phyloP scores from a whole-genome alignment of 2,329 filamentous ascomycete species.

The Capronia epimyces region DNA sequence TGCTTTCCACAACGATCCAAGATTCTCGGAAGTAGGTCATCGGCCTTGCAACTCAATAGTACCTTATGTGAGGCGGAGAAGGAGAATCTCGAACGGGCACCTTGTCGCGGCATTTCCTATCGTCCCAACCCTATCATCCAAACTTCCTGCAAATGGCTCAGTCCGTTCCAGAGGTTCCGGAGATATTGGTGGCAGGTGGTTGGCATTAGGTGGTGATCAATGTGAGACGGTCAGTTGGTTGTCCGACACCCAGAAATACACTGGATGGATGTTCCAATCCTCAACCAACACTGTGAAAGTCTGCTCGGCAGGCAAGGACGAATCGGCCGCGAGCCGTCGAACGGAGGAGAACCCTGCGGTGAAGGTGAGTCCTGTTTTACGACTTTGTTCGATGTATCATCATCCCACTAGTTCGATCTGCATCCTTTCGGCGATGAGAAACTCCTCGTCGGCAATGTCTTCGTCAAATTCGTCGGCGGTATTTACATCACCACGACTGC shows the following conservation, averaged over 20 bases:
- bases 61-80: slow-evolving; percentile 31
- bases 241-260: slow-evolving; percentile 10
- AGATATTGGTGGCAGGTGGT: slow-evolving; percentile 5
- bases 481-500: slow-evolving; percentile 20
- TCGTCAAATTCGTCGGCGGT: slow-evolving; percentile 34
- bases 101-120: slow-evolving; percentile 46
- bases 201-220: slow-evolving; percentile 8
- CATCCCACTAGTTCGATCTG: slow-evolving; percentile 33
- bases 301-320: background rate
- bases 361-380: background rate
- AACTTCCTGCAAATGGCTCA: slow-evolving; percentile 41
- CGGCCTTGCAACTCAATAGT: background rate
- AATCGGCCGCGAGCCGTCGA: background rate
- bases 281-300: slow-evolving; percentile 9
- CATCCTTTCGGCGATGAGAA: slow-evolving; percentile 36
- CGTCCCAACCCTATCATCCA: slow-evolving; percentile 32
- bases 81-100: slow-evolving; percentile 42
- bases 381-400: background rate
- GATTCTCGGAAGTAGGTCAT: slow-evolving; percentile 40
- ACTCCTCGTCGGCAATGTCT: slow-evolving; percentile 39
- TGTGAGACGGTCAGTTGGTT: slow-evolving; percentile 8
- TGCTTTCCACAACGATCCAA: slow-evolving; percentile 49
- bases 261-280: slow-evolving; percentile 11
- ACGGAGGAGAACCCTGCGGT: background rate
- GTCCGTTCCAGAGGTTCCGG: slow-evolving; percentile 42